phyloP scores from a whole-genome alignment of 2,329 filamentous ascomycete species.

The Onygenales sp. region DNA sequence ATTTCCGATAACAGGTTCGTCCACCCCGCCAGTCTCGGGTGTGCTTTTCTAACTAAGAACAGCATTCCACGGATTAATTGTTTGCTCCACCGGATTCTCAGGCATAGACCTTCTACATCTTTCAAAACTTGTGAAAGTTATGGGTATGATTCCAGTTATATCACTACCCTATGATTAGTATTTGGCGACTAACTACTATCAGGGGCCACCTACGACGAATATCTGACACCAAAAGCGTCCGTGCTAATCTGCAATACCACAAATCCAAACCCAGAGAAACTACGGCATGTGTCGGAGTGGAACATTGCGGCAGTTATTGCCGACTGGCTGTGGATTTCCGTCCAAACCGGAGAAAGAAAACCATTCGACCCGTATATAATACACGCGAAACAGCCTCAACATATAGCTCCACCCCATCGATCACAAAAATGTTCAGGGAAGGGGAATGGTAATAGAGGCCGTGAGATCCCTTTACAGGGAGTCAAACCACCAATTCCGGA shows the following conservation, averaged over 20 bases:
- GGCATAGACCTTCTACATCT: slow-evolving; percentile 81
- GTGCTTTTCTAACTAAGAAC: background rate
- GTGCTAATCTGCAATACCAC: slow-evolving; percentile 62
- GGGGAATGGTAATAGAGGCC: background rate
- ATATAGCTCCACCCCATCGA: slow-evolving; percentile 1
- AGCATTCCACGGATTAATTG: slow-evolving; percentile 58
- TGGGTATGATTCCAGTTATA: slow-evolving; percentile 41
- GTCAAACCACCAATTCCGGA: no score
- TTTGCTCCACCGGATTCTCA: slow-evolving; percentile 74
- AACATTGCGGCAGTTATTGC: slow-evolving; percentile 70
- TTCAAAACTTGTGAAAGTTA: slow-evolving; percentile 61
- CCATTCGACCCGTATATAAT: slow-evolving; percentile 39
- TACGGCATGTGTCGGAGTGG: slow-evolving; percentile 65
- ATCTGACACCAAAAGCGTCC: slow-evolving; percentile 60
- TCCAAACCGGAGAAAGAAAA: slow-evolving; percentile 44
- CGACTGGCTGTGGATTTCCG: slow-evolving; percentile 78
- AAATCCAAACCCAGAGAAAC: slow-evolving; percentile 54
- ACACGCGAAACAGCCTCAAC: slow-evolving; percentile 18
- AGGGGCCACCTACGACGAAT: slow-evolving; percentile 71
- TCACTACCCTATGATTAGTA: background rate
- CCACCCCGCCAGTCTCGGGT: slow-evolving; percentile 4
- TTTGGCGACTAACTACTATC: slow-evolving; percentile 14
- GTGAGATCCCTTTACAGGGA: no score
- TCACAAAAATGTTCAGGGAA: slow-evolving; percentile 1
- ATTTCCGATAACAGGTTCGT: slow-evolving; percentile 53